Percentiles rank a stretch among this genome's conserved stretches.
Evolutionary conservation across 139 green algal species (phyloP).

Genomic region (Mesostigma viride): DNA sequence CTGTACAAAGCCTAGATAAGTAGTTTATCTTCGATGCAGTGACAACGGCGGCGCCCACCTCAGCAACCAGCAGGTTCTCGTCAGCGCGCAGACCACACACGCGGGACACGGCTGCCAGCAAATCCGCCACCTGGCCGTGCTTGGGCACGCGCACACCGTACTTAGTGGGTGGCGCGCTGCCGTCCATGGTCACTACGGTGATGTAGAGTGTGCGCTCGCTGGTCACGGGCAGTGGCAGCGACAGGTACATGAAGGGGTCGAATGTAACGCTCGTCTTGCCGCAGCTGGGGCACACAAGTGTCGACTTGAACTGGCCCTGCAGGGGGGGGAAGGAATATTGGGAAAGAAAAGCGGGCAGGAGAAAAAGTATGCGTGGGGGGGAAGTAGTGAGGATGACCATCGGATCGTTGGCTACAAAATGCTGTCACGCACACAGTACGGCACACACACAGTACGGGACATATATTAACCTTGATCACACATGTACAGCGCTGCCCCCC

Average conservation of each 20-base stretch:
- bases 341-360: not conserved
- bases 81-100: not conserved
- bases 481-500: too few relatives aligned
- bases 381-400: not conserved
- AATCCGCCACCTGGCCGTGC: constrained; percentile 31
- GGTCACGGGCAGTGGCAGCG: constrained; percentile 69
- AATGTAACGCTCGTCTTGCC: constrained; percentile 66
- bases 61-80: constrained; percentile 16
- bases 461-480: too few relatives aligned
- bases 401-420: not conserved
- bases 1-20: too few relatives aligned
- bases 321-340: not conserved
- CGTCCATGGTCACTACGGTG: constrained; percentile 41
- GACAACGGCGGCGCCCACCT: too few relatives aligned
- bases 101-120: constrained; percentile 9
- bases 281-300: constrained; percentile 75
- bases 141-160: constrained; percentile 38
- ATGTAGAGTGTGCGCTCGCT: constrained; percentile 33
- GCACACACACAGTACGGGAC: too few relatives aligned
- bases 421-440: too few relatives aligned
- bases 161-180: constrained; percentile 15
- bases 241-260: constrained; percentile 94
- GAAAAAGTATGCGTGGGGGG: not conserved
- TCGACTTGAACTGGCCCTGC: constrained; percentile 78
- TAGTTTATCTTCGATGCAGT: too few relatives aligned